phyloP scores from a whole-genome alignment of 2,329 filamentous ascomycete genomes.

The Fusarium tanahbumbuense region DNA sequence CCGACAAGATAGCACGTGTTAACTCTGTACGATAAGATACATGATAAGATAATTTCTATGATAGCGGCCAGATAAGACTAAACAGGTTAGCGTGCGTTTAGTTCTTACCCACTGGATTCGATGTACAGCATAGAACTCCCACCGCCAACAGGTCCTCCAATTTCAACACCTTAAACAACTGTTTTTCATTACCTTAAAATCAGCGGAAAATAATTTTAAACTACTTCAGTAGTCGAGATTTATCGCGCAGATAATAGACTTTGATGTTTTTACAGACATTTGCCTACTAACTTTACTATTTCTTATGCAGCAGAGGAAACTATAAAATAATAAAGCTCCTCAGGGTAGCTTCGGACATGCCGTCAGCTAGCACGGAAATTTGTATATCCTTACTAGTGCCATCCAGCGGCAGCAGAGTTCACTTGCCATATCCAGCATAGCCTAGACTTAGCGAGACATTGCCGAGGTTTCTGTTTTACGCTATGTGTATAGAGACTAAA shows the following conservation, averaged over 20 bases:
- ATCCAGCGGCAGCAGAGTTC: too few species aligned
- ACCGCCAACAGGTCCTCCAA: too few species aligned
- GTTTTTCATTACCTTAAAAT: neutral
- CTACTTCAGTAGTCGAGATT: accelerated
- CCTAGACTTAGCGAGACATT: neutral
- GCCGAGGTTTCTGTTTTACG: neutral
- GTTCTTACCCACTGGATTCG: too few species aligned
- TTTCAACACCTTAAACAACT: too few species aligned
- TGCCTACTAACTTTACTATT: neutral
- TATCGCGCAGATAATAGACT: accelerated
- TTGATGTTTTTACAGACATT: accelerated
- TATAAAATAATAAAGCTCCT: neutral
- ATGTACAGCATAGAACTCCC: accelerated
- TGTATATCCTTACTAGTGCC: neutral
- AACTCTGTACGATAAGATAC: neutral
- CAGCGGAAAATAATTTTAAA: neutral
- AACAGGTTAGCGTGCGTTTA: neutral
- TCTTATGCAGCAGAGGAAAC: neutral
- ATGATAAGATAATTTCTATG: accelerated
- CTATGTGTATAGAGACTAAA: neutral
- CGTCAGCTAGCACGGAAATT: neutral
- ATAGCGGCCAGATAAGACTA: accelerated
- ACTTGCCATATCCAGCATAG: neutral
- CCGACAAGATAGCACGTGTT: neutral
- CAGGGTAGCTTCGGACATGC: neutral